Conservation (phyloP, 495 filamentous ascomycete genomes). For the Aspergillus mulundensis region DNA sequence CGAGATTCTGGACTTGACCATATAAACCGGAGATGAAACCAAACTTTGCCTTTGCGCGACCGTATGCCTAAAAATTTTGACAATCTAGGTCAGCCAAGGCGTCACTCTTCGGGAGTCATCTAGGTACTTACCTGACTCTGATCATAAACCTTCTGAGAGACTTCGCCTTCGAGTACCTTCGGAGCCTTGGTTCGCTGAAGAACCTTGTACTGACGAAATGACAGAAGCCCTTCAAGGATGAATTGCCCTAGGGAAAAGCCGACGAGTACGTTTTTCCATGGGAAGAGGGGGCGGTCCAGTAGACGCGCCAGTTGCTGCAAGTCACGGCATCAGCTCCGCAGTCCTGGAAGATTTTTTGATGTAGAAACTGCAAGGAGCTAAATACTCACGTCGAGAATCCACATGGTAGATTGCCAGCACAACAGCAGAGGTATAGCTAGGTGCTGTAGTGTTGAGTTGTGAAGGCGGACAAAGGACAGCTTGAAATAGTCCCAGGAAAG, state of each 20-base stretch:
- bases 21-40: conserved; percentile 73
- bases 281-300: conserved; percentile 88
- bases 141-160: conserved; percentile 86
- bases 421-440: conserved; percentile 19
- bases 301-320: conserved; percentile 75
- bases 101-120: not conserved
- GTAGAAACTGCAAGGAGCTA: not conserved
- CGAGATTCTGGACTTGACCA: conserved; percentile 78
- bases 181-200: conserved; percentile 75
- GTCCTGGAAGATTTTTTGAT: not conserved
- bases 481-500: not conserved
- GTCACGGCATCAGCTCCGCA: not conserved
- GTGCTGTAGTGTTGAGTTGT: conserved; percentile 27
- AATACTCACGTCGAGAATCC: conserved; percentile 40
- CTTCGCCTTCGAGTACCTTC: conserved; percentile 77
- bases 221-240: conserved; percentile 78
- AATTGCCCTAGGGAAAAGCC: conserved; percentile 89
- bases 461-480: conserved; percentile 11
- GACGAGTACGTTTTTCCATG: conserved; percentile 95
- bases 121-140: conserved; percentile 68
- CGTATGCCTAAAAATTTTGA: conserved; percentile 62
- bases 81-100: not conserved
- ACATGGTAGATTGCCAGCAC: conserved; percentile 31
- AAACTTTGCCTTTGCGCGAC: conserved; percentile 91
- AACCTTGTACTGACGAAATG: conserved; percentile 80